A percentile compares a stretch with the other conserved stretches of the same genome.
Conservation (phyloP, 208 protist genomes). For the Leishmania tarentolae region DNA sequence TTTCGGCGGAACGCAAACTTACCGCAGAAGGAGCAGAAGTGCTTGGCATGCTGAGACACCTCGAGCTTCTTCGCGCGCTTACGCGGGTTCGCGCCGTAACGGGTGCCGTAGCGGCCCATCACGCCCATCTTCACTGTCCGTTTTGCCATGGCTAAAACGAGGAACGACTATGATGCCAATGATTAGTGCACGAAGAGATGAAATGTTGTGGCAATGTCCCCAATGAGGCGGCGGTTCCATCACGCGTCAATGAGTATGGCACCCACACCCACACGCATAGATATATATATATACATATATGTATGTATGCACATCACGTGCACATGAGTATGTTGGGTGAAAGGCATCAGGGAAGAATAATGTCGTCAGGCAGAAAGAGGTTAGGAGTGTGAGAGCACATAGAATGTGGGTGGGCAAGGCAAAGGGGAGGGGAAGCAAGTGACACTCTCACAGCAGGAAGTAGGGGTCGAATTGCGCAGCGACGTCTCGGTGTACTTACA, state of each 20-base stretch:
- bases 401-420: not conserved
- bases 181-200: not conserved
- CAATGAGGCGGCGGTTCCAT: not conserved
- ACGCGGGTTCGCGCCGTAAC: slow-evolving; percentile 99
- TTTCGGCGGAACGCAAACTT: slow-evolving; percentile 97
- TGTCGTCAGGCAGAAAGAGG: not conserved
- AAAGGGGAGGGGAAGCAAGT: not conserved
- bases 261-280: not conserved
- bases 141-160: slow-evolving; percentile 88
- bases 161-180: not conserved
- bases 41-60: slow-evolving; percentile 97
- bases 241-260: not conserved
- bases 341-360: not conserved
- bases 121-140: slow-evolving; percentile 99
- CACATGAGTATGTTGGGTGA: not conserved
- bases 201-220: not conserved
- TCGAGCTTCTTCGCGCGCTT: slow-evolving; percentile 99
- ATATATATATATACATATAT: not conserved
- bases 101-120: slow-evolving; percentile 99
- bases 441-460: not conserved
- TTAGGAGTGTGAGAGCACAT: not conserved
- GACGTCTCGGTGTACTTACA: not conserved
- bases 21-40: slow-evolving; percentile 99
- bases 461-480: not conserved
- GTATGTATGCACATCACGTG: not conserved